Conservation (phyloP, 148 eudicot genomes). For the Camellia sinensis region DNA sequence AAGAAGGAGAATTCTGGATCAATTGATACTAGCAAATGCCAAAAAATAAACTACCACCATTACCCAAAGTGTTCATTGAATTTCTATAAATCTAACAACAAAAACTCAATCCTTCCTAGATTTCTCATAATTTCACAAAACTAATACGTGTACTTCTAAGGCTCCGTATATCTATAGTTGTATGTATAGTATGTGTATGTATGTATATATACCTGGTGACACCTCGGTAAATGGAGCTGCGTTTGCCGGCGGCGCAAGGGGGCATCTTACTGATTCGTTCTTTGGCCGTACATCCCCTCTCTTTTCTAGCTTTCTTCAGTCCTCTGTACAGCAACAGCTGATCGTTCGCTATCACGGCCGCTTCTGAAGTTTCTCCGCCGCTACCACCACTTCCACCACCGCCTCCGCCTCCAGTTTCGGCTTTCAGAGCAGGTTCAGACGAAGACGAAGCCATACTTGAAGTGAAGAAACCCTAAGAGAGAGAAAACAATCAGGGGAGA, state of each 20-base stretch:
- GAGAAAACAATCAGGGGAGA: not conserved
- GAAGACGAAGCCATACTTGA: slow-evolving; percentile 29
- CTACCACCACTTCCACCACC: slow-evolving; percentile 31
- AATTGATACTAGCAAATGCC: too few species aligned
- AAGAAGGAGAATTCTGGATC: too few species aligned
- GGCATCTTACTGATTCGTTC: slow-evolving; percentile 98
- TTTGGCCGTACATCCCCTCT: slow-evolving; percentile 90
- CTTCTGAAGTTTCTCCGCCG: slow-evolving; percentile 37
- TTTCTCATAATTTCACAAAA: not conserved
- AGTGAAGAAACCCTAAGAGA: slow-evolving; percentile 16
- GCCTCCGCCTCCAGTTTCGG: slow-evolving; percentile 36
- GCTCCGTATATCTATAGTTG: not conserved
- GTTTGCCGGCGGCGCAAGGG: slow-evolving; percentile 96
- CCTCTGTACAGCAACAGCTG: slow-evolving; percentile 42
- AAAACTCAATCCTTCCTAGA: too few species aligned
- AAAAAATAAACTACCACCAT: too few species aligned
- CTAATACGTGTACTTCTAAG: not conserved
- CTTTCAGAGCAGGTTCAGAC: slow-evolving; percentile 34
- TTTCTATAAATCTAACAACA: too few species aligned
- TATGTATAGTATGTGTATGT: not conserved
- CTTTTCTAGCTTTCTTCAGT: slow-evolving; percentile 68
- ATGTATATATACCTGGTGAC: slow-evolving; percentile 65
- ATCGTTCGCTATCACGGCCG: slow-evolving; percentile 16
- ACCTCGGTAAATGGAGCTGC: slow-evolving; percentile 97
- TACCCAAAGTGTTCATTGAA: too few species aligned